Evolutionary conservation across 2,329 filamentous ascomycete species (phyloP).

Genomic region (Zarea fungicola): DNA sequence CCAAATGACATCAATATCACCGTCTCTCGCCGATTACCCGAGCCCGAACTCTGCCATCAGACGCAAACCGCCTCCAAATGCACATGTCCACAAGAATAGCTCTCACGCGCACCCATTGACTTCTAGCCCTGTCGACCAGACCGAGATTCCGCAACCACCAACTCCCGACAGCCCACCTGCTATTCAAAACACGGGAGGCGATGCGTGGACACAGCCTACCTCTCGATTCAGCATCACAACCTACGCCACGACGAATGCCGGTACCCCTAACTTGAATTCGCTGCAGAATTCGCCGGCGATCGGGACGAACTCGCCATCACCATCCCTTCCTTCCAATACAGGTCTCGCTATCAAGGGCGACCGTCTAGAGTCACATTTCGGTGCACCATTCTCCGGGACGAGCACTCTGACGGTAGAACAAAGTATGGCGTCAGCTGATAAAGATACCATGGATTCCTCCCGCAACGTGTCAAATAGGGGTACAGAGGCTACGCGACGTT

Average conservation of each 20-base stretch:
- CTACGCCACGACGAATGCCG: constrained; percentile 44
- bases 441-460: background rate
- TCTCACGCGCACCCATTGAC: constrained; percentile 27
- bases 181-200: constrained; percentile 16
- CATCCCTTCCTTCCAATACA: background rate
- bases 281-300: background rate
- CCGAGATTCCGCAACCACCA: constrained; percentile 22
- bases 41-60: constrained; percentile 33
- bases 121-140: constrained; percentile 33
- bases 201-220: constrained; percentile 44
- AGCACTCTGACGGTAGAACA: background rate
- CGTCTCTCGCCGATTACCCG: constrained; percentile 20
- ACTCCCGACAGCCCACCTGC: constrained; percentile 22
- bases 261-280: constrained; percentile 19
- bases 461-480: background rate
- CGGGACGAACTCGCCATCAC: background rate
- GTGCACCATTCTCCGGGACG: background rate
- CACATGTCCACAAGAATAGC: constrained; percentile 19
- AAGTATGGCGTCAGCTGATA: background rate
- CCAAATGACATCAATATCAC: constrained; percentile 11
- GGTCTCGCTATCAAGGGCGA: background rate
- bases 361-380: background rate
- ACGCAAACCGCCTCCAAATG: constrained; percentile 39
- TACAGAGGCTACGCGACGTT: background rate
- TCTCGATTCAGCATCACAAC: constrained; percentile 63